A percentile compares a stretch with the other conserved stretches of the same genome.
Conservation (phyloP, 2,329 filamentous ascomycete genomes). For the Zymoseptoria crescenta region DNA sequence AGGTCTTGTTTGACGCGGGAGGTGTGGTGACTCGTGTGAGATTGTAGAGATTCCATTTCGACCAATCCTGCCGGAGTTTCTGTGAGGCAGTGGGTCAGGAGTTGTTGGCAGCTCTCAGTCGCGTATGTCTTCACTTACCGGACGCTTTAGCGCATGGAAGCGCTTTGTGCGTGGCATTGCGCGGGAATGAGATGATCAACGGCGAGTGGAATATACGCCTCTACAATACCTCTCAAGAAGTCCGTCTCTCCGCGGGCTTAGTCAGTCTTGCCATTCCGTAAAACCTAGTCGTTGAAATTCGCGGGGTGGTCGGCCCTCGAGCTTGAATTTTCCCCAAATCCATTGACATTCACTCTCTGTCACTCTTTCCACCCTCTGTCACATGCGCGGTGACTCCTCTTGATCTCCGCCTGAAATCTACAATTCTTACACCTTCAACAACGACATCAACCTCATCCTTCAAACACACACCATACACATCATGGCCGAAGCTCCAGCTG, state of each 20-base stretch:
- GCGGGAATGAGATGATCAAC: neutral
- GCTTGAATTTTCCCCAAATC: neutral
- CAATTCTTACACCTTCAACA: neutral
- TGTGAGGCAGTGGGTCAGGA: conserved; percentile 34
- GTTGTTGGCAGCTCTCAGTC: neutral
- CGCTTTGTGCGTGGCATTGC: conserved; percentile 42
- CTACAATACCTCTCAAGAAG: neutral
- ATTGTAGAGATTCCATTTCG: conserved; percentile 76
- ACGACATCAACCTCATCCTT: neutral
- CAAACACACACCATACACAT: conserved; percentile 4
- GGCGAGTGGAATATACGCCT: neutral
- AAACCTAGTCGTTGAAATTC: neutral
- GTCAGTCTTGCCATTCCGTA: neutral
- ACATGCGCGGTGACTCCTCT: neutral
- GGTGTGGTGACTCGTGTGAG: conserved; percentile 51
- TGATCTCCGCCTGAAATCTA: neutral
- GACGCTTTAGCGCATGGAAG: conserved; percentile 52
- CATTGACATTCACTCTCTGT: neutral
- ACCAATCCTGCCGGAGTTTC: conserved; percentile 96
- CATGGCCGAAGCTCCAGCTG: conserved; percentile 16
- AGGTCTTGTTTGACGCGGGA: conserved; percentile 50
- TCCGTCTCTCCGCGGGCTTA: neutral
- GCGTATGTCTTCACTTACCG: conserved; percentile 8
- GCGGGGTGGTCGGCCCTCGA: neutral
- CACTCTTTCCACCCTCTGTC: neutral